Evolutionary conservation across 1,284 basidiomycete species (phyloP), one percentile per base, ranked within the genome.

Genomic region (Agroathelia rolfsii): DNA sequence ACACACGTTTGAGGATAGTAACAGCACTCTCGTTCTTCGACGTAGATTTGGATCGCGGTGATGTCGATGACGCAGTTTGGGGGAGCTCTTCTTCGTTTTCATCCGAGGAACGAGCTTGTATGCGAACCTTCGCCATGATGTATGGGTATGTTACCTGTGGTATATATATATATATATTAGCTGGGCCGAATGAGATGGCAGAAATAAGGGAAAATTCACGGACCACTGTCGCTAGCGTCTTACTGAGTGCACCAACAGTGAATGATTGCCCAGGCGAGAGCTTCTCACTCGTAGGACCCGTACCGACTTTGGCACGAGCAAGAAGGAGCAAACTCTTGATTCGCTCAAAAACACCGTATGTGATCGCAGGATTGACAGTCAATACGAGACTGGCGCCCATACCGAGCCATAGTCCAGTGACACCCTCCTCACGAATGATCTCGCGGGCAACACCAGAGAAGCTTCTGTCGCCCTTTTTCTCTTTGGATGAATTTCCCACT

Each of bases 331-430:
- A 39, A 39, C 64, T 72, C 66, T 97, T 97, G 41, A 95, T 69
- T 32, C 92, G 74, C 62, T 98, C 94, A 52, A 89, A 98, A 23
- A 84, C 71, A 32, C 95, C 95, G 55, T 98, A 99, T 1, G 95
- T 99, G 59, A 99, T 97, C 13, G 95, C 93, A 2, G 95, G 95
- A 60, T 99, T 99, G 33, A 86, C 76, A 21, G 92, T 96, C 25
- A 99, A 71, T 6, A 98, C 90, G 43, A 98, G 63, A 27, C 87
- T 81, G 3, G 95, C 93, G 54, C 82, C 85, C 37, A 99, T 66
- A 6, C 95, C 95, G 7, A 92, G 69, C 95, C 95, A 98, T 10
- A 98, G 67, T 8, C 92, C 95, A 0, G 81, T 72, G 9, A 93
- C 59, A 35, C 95, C 95, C 44, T 95, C 89, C 53, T 96, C 86